These are phyloP conservation scores for Cutaneotrichosporon dermatis DNA, from an alignment of 1,284 basidiomycete species.

Conservation along the genomic window DNA sequence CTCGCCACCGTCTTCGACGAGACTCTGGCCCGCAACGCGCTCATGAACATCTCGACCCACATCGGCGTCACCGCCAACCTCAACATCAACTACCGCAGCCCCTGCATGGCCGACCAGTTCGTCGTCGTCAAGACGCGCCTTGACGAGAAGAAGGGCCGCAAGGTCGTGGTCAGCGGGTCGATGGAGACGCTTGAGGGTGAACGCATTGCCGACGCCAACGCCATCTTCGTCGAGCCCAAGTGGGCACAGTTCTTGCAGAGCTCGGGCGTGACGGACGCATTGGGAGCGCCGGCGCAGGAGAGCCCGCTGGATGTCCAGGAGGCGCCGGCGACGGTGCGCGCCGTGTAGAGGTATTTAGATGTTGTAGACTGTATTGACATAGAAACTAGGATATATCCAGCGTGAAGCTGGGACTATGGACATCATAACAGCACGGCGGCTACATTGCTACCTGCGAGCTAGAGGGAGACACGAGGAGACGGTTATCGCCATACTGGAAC, in stretches of 20 bases:
- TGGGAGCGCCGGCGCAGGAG: constrained; percentile 31
- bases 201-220: constrained; percentile 70
- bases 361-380: constrained; percentile 4
- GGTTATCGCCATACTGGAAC: no score
- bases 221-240: constrained; percentile 75
- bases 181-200: constrained; percentile 75
- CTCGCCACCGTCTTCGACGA: constrained; percentile 89
- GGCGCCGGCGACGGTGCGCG: background rate
- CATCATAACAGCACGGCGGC: no score
- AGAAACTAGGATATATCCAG: background rate
- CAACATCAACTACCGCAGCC: constrained; percentile 69
- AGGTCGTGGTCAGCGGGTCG: constrained; percentile 64
- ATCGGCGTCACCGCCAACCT: constrained; percentile 90
- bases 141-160: constrained; percentile 66
- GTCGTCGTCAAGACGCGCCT: constrained; percentile 55
- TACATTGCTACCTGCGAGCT: no score
- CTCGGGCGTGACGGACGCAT: constrained; percentile 42
- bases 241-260: constrained; percentile 69
- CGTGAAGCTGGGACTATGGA: no score
- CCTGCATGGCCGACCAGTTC: constrained; percentile 75
- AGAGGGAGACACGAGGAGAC: no score
- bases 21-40: constrained; percentile 71
- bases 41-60: constrained; percentile 75
- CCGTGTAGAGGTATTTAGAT: constrained; percentile 4
- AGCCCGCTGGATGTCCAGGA: background rate